Evolutionary conservation across 2,329 filamentous ascomycete genomes (phyloP).

Genomic region (Aspergillus sp.): DNA sequence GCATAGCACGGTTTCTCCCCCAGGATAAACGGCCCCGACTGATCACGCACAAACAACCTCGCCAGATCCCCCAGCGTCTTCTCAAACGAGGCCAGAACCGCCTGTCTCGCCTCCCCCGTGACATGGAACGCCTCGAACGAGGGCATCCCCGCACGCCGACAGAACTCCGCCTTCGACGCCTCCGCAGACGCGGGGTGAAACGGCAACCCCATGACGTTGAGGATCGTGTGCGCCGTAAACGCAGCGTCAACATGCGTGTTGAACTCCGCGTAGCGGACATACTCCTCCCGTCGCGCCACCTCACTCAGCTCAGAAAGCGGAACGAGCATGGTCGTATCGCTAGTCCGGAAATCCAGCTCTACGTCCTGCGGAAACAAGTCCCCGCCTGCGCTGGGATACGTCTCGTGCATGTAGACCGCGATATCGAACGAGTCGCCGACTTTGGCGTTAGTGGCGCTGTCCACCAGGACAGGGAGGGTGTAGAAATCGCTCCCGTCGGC

Average conservation of each 20-base stretch:
- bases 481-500: conserved; percentile 1
- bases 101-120: neutral
- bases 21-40: neutral
- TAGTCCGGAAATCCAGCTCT: neutral
- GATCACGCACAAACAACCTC: neutral
- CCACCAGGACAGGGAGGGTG: neutral
- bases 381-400: neutral
- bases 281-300: too few relatives aligned
- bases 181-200: conserved; percentile 11
- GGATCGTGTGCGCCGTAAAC: conserved; percentile 5
- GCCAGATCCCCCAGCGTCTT: neutral
- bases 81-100: neutral
- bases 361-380: neutral
- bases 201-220: conserved; percentile 9
- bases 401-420: conserved; percentile 12
- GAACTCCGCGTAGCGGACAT: neutral
- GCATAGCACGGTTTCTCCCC: neutral
- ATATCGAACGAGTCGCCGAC: conserved; percentile 7
- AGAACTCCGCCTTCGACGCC: conserved; percentile 5
- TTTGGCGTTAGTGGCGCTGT: neutral
- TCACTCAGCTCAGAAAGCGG: too few relatives aligned
- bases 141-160: conserved; percentile 3
- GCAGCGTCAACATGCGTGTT: conserved; percentile 11
- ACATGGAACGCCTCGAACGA: neutral
- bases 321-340: neutral